Evolutionary conservation across 1,284 basidiomycete genomes (phyloP), one percentile per base, ranked within the genome.

Genomic region (Volvariella volvacea): DNA sequence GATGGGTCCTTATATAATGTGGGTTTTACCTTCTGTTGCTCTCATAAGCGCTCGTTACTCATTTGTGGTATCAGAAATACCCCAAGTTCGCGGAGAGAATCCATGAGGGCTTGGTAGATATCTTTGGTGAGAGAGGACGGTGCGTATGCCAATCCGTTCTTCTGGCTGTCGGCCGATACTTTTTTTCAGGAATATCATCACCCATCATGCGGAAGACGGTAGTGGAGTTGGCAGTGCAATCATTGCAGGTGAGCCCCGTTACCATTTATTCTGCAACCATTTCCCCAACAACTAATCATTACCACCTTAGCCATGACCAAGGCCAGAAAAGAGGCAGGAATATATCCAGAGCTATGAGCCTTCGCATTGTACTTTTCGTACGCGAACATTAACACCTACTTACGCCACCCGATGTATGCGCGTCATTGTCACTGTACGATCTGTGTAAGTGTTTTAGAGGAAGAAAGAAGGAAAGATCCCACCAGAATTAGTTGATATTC

Each of bases 151-250:
- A 4, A 22, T 46, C 20, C 19, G 47, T 16, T 30, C 34, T 21
- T 22, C 30, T 46, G 31, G 32, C n/a, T 38, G 16, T 17, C 9
- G 21, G 3, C n/a, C 28, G 7, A 15, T 41, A 30, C 19, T 15
- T 19, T 12, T 41, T 42, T 21, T 9, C 47, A 86, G 85, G 54
- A 90, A 88, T 55, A 91, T 97, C 55, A 65, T 83, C 25, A 95
- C 92, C 0, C 79, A 90, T 62, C 91, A 92, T 55, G 93, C 93
- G 14, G 93, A 97, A 62, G 93, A 96, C 58, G 93, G 93, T 43
- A 92, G 88, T 50, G 93, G 93, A 54, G 92, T 96, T 32, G 93
- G 93, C n/a, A 90, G 87, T 53, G 92, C 92, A 2, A 93, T 97
- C 60, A 95, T 97, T 53, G 93, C 92, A 28, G 88, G 89, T 88